A percentile compares a stretch with the other conserved stretches of the same genome.
These are phyloP conservation scores for Sungouiella thailandica DNA, from an alignment of 805 yeast genomes.

Conservation along the genomic window DNA sequence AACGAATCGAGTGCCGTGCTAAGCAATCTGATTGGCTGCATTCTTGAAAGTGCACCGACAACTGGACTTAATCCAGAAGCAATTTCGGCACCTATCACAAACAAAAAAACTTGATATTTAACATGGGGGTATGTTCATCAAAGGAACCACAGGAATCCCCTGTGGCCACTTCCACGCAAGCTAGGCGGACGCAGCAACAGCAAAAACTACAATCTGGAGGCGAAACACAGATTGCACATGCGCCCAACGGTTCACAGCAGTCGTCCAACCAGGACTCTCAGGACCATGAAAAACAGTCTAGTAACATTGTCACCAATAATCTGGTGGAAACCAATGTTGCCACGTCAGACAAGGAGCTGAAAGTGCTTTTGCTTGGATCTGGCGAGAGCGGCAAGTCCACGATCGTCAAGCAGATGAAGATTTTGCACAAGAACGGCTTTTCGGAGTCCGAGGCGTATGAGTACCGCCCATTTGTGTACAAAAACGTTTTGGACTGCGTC, in stretches of 20 bases:
- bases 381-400: conserved; percentile 87
- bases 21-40: no score
- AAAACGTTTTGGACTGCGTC: conserved; percentile 73
- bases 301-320: neutral
- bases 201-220: conserved; percentile 4
- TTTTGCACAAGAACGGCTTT: conserved; percentile 68
- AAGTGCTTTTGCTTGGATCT: conserved; percentile 76
- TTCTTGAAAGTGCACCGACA: no score
- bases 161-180: conserved; percentile 3
- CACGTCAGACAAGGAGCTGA: conserved; percentile 44
- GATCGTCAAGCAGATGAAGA: conserved; percentile 76
- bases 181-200: conserved; percentile 15
- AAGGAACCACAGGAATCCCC: conserved; percentile 5
- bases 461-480: conserved; percentile 73
- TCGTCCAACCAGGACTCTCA: conserved; percentile 7
- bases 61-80: no score
- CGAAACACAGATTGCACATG: neutral
- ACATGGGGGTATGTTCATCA: conserved; percentile 13
- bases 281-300: conserved; percentile 1
- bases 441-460: conserved; percentile 65
- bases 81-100: no score
- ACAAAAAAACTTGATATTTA: no score
- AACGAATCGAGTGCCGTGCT: no score
- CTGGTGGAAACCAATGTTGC: conserved; percentile 3
- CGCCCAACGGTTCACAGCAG: conserved; percentile 5